A percentile compares a stretch with the other conserved stretches of the same genome.
These are phyloP conservation scores for Xylaria sp. DNA, from an alignment of 2,329 filamentous ascomycete genomes.

Conservation along the genomic window DNA sequence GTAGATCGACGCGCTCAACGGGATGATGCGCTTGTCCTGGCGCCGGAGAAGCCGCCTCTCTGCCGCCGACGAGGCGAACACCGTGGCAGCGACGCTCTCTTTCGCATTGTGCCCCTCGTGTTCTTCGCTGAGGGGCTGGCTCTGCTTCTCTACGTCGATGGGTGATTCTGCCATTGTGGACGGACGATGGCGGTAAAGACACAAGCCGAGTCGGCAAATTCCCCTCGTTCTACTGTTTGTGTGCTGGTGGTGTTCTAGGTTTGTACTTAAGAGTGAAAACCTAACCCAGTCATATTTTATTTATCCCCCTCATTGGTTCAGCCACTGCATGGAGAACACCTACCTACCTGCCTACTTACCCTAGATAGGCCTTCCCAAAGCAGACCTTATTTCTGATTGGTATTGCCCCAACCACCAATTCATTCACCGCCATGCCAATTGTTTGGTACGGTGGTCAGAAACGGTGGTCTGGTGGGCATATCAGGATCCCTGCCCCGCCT, in stretches of 20 bases:
- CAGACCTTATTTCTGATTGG: background rate
- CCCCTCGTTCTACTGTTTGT: no score
- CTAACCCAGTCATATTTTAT: conserved; percentile 1
- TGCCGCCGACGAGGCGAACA: conserved; percentile 29
- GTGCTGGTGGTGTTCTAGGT: background rate
- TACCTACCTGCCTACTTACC: background rate
- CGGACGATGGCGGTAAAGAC: conserved; percentile 1
- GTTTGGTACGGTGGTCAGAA: conserved; percentile 13
- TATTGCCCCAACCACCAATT: conserved; percentile 3
- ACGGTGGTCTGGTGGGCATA: conserved; percentile 23
- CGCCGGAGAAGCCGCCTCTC: conserved; percentile 51
- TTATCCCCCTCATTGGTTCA: background rate
- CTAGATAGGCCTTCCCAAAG: background rate
- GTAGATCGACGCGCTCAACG: conserved; percentile 64
- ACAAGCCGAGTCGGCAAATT: no score
- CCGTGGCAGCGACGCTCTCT: conserved; percentile 23
- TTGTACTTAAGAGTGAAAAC: background rate
- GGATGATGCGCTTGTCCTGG: conserved; percentile 65
- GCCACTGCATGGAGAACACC: background rate
- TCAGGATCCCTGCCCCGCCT: conserved; percentile 14
- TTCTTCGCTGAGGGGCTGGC: conserved; percentile 39
- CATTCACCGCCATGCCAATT: conserved; percentile 27
- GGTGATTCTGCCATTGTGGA: conserved; percentile 40
- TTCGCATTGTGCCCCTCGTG: conserved; percentile 36
- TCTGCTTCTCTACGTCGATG: conserved; percentile 45